Conservation (phyloP, 2,329 filamentous ascomycete genomes). For the Aspergillus sergii region DNA sequence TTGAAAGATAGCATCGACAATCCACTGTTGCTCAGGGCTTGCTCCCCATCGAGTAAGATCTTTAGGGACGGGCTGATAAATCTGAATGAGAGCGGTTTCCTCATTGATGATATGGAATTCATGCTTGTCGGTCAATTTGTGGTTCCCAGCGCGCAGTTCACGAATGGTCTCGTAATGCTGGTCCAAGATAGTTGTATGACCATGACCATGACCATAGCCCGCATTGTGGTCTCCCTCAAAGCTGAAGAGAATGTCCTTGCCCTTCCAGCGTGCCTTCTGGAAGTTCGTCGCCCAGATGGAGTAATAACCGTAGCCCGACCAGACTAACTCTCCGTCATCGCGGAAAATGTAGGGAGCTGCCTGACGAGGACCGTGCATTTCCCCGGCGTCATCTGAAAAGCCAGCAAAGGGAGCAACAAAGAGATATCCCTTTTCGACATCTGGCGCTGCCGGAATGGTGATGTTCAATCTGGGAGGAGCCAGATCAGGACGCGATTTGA, state of each 20-base stretch:
- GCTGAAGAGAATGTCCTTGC: constrained; percentile 55
- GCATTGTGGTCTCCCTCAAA: constrained; percentile 59
- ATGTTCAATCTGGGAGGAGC: constrained; percentile 47
- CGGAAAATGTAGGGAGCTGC: constrained; percentile 59
- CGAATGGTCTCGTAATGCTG: constrained; percentile 58
- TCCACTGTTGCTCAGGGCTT: constrained; percentile 56
- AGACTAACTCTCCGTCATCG: constrained; percentile 58
- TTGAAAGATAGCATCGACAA: constrained; percentile 58
- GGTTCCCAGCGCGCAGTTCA: constrained; percentile 52
- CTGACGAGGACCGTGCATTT: constrained; percentile 47
- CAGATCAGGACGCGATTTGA: constrained; percentile 52
- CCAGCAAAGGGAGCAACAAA: constrained; percentile 43
- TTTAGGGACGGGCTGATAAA: constrained; percentile 54
- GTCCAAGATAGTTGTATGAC: constrained; percentile 57
- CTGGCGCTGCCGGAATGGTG: constrained; percentile 39
- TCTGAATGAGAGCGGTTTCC: constrained; percentile 56
- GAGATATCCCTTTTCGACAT: constrained; percentile 41
- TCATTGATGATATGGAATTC: constrained; percentile 59
- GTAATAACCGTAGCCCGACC: constrained; percentile 59
- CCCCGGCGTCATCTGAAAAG: constrained; percentile 21
- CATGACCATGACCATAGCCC: constrained; percentile 57
- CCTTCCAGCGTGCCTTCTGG: constrained; percentile 51
- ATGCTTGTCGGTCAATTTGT: constrained; percentile 56
- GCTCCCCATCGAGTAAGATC: constrained; percentile 52
- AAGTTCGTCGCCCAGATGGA: constrained; percentile 59